Base-by-base conservation (phyloP, 106 monocot genomes). In the Cymbidium sinense region DNA sequence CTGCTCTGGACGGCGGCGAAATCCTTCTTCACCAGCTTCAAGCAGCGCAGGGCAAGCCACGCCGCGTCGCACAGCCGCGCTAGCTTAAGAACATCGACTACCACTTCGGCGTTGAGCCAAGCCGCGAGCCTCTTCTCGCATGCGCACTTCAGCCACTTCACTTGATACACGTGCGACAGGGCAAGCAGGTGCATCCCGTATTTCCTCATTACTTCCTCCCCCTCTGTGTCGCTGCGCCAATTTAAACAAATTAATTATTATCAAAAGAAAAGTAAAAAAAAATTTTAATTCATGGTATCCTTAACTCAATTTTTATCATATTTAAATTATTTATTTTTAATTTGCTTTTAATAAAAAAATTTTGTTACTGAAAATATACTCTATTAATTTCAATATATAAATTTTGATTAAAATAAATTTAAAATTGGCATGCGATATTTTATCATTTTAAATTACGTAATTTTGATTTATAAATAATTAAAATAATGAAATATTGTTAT, bases 81-180 rank as follows among this genome's bases (percentile, higher is more conserved):
- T 36, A 82, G 25, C 51, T 85, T 75, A 23, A 87, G 75, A 67
- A 77, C 47, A 47, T 90, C 89, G 65, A 83, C 80, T 21, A 85
- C 84, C 28, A 41, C 29, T 64, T 80, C 89, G 21, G 64, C 71
- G 19, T 61, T 78, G n/a, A 90, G 65, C 20, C 78, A 75, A 20
- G 51, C 31, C 27, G 79, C 87, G 15, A 87, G 64, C 55, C 67
- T 76, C 2, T 21, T 78, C 78, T 90, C 87, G 77, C 82, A 83
- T 43, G 7, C 34, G 2, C 75, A 36, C 79, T 90, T 90, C 21
- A 90, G 83, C 87, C 87, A 80, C 34, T 50, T 35, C 27, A 85
- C 87, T 37, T 41, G 80, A 77, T 90, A 87, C 67, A 80, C 85
- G 70, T 90, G 89, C 61, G 89, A 74, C 20, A 90, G 80, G 43